phyloP scores from a whole-genome alignment of 139 green algal genomes.

The Chlorella sp. region DNA sequence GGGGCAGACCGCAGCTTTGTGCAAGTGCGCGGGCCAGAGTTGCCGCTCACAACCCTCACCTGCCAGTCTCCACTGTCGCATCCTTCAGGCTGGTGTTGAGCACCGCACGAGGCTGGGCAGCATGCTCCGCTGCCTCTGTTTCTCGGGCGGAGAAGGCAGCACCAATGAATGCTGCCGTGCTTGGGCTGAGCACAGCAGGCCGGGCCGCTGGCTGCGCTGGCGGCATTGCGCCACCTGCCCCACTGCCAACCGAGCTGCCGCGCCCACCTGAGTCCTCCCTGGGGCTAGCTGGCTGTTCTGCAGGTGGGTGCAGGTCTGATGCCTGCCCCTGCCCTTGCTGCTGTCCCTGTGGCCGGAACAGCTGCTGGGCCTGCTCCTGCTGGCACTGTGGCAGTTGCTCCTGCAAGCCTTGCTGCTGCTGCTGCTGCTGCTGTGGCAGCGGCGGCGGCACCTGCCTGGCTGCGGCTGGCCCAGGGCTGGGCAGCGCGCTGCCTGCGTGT shows the following conservation, averaged over 20 bases:
- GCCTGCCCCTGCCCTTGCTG: too few species aligned
- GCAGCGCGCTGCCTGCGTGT: neutral
- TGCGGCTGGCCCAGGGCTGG: too few species aligned
- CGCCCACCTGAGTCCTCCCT: too few species aligned
- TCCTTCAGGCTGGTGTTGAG: constrained; percentile 12
- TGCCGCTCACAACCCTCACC: too few species aligned
- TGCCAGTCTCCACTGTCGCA: neutral
- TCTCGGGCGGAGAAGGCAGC: neutral
- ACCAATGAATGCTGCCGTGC: neutral
- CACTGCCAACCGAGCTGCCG: too few species aligned
- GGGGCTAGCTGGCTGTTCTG: too few species aligned
- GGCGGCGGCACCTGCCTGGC: too few species aligned
- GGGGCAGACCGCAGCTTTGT: too few species aligned
- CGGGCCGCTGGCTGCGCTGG: neutral
- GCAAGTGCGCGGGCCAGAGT: too few species aligned
- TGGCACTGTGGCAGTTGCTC: neutral
- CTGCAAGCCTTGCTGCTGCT: neutral
- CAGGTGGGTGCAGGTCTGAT: too few species aligned
- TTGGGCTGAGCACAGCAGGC: neutral
- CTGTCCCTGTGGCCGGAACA: too few species aligned
- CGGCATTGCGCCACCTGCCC: neutral
- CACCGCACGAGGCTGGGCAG: neutral
- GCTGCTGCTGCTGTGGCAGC: neutral
- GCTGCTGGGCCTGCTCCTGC: too few species aligned
- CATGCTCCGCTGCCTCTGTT: neutral